Conservation (phyloP, 2,329 filamentous ascomycete genomes). For the Botryotinia calthae region DNA sequence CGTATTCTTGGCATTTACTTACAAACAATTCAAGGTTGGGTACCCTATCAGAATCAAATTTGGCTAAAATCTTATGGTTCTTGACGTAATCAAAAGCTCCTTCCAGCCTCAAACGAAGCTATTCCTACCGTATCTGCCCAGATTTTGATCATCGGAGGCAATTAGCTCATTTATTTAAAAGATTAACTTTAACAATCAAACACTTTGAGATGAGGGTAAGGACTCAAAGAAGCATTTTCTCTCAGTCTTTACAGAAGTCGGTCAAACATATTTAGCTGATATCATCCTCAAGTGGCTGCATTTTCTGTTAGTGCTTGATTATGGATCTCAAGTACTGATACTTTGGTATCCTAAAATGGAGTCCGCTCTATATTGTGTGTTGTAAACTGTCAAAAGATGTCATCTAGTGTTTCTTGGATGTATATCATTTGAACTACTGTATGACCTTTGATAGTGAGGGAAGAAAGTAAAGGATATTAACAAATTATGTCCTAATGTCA, state of each 20-base stretch:
- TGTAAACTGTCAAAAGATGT: background rate
- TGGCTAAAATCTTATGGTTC: background rate
- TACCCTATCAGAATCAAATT: background rate
- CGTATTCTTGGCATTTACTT: background rate
- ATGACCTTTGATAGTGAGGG: background rate
- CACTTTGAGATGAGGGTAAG: background rate
- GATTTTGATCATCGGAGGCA: background rate
- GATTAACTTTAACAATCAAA: too few species aligned
- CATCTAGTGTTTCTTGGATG: background rate
- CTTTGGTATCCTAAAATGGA: background rate
- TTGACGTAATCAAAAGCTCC: background rate
- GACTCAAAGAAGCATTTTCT: background rate
- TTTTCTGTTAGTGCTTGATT: background rate
- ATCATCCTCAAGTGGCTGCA: background rate
- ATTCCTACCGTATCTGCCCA: background rate
- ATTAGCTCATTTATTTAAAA: background rate
- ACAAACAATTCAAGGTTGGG: accelerated
- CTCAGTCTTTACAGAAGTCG: background rate
- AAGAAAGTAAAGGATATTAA: background rate
- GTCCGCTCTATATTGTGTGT: background rate
- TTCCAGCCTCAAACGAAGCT: background rate
- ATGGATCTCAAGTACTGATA: background rate
- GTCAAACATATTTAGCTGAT: background rate
- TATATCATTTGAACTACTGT: background rate
- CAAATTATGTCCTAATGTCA: too few species aligned